phyloP scores from a whole-genome alignment of 257 asterid species.

The Galeopsis tetrahit region DNA sequence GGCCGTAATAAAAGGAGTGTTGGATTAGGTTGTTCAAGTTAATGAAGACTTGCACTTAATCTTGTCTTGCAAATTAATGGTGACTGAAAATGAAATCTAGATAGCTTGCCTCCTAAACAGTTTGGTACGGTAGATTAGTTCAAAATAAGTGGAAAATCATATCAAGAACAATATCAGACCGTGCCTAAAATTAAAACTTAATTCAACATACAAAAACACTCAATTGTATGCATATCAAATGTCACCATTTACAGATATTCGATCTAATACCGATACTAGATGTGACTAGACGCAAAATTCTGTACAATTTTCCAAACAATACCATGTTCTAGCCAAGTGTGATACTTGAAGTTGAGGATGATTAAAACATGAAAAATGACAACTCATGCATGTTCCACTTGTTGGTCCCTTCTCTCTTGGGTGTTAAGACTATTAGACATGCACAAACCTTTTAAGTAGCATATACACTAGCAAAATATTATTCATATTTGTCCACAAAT shows the following conservation, averaged over 20 bases:
- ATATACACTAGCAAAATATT: too few relatives aligned
- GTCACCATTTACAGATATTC: too few relatives aligned
- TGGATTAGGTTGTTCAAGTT: neutral
- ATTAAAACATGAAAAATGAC: neutral
- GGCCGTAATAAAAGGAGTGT: neutral
- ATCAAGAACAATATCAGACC: too few relatives aligned
- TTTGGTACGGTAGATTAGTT: too few relatives aligned
- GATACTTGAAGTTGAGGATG: neutral
- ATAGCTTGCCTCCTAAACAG: too few relatives aligned
- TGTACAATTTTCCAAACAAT: neutral
- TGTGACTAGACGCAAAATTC: too few relatives aligned
- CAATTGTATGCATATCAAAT: too few relatives aligned
- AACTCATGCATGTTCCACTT: neutral
- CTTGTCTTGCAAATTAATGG: neutral
- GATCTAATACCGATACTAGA: too few relatives aligned
- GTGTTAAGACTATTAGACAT: neutral
- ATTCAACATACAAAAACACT: too few relatives aligned
- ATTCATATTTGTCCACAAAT: neutral
- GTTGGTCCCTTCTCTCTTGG: neutral
- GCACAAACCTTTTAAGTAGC: neutral
- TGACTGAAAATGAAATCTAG: neutral
- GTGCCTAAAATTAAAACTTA: too few relatives aligned
- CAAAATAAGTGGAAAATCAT: too few relatives aligned
- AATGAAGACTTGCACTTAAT: neutral
- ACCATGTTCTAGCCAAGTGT: neutral